These are phyloP conservation scores for Pilaira anomala DNA, from an alignment of 192 early-diverging fungal genomes.

Conservation along the genomic window DNA sequence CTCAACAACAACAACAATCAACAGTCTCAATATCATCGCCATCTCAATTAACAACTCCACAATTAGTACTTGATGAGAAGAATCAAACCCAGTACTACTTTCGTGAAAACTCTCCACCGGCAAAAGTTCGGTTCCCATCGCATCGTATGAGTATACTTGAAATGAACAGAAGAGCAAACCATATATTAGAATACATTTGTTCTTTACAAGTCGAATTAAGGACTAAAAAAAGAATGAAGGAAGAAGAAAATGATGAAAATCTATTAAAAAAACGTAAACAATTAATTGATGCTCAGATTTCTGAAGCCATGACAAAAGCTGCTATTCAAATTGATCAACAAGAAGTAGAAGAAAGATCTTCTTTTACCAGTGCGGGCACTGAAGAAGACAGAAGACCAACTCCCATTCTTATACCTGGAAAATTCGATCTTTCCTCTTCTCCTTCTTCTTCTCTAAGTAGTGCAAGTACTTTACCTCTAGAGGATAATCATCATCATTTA, in stretches of 20 bases:
- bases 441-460: slow-evolving; percentile 34
- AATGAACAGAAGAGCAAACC: slow-evolving; percentile 68
- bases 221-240: not conserved
- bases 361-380: not conserved
- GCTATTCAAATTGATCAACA: slow-evolving; percentile 1
- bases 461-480: slow-evolving; percentile 31
- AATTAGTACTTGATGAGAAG: not conserved
- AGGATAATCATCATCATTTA: slow-evolving; percentile 9
- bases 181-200: slow-evolving; percentile 59
- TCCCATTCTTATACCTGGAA: slow-evolving; percentile 12
- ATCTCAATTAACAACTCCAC: slow-evolving; percentile 16
- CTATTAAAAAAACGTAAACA: not conserved
- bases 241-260: not conserved
- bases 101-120: slow-evolving; percentile 31
- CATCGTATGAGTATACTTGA: slow-evolving; percentile 52
- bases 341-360: too few relatives aligned
- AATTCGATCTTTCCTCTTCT: slow-evolving; percentile 1
- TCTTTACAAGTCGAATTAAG: slow-evolving; percentile 48
- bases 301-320: not conserved
- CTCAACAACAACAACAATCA: too few relatives aligned
- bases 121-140: slow-evolving; percentile 51
- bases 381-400: slow-evolving; percentile 10
- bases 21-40: not conserved
- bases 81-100: not conserved
- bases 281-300: not conserved